These are phyloP conservation scores for Dittrichia graveolens DNA, from an alignment of 129 eudicot genomes.

Conservation along the genomic window DNA sequence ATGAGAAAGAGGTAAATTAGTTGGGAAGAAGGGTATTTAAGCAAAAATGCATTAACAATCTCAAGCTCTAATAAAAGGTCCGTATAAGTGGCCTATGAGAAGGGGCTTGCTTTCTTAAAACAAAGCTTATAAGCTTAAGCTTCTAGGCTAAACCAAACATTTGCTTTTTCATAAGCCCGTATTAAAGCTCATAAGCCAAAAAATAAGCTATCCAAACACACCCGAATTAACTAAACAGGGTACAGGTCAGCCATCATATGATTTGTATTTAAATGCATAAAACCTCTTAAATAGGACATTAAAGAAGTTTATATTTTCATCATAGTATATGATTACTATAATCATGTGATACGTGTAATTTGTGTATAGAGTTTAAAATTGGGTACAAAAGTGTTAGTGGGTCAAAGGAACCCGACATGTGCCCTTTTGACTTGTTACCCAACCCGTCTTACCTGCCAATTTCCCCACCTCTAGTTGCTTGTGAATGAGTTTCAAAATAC, in stretches of 20 bases:
- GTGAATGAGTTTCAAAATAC: background rate
- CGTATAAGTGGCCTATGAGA: no score
- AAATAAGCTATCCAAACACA: no score
- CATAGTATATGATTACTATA: background rate
- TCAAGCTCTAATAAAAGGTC: no score
- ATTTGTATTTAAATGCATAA: background rate
- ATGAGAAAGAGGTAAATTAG: no score
- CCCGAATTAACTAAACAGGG: background rate
- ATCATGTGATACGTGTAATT: background rate
- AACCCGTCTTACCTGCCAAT: background rate
- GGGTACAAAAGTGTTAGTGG: background rate
- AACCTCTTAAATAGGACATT: background rate
- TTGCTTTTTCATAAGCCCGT: no score
- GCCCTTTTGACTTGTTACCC: background rate
- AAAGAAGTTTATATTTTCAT: background rate
- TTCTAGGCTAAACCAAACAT: no score
- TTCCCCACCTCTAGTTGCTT: background rate
- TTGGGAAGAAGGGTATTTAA: no score
- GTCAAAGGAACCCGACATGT: background rate
- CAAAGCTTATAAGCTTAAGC: no score
- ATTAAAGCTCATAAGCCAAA: no score
- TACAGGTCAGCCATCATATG: background rate
- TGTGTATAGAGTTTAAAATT: background rate
- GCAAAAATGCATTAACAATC: no score
- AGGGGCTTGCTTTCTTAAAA: no score